A percentile compares a stretch with the other conserved stretches of the same genome.
These are phyloP conservation scores for Cicer yamashitae DNA, from an alignment of 306 rosid species.

Conservation along the genomic window DNA sequence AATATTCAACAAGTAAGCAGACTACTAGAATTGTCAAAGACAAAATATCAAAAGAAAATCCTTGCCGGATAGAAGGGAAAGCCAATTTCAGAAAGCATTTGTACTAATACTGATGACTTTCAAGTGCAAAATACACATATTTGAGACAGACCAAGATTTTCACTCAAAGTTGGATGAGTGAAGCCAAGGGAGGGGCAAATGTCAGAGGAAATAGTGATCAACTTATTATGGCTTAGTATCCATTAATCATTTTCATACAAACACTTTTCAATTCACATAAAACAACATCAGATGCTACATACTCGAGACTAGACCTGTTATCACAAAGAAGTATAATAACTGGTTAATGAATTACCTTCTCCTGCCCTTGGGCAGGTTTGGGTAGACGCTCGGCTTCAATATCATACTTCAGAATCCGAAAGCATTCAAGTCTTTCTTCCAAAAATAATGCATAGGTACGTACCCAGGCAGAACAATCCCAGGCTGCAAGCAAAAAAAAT, in stretches of 20 bases:
- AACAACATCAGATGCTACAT: slow-evolving; percentile 26
- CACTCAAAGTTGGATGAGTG: slow-evolving; percentile 27
- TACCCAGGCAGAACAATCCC: slow-evolving; percentile 99
- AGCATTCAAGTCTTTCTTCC: slow-evolving; percentile 99
- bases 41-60: slow-evolving; percentile 13
- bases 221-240: neutral
- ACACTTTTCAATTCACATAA: slow-evolving; percentile 22
- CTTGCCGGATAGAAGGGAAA: slow-evolving; percentile 3
- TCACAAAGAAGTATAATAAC: slow-evolving; percentile 12
- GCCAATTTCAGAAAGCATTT: slow-evolving; percentile 35
- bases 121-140: slow-evolving; percentile 25
- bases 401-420: slow-evolving; percentile 87
- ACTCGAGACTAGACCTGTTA: slow-evolving; percentile 8
- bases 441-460: slow-evolving; percentile 96
- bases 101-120: slow-evolving; percentile 5
- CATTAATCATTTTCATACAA: neutral
- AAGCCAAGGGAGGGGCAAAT: neutral
- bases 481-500: slow-evolving; percentile 61
- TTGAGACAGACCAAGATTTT: slow-evolving; percentile 1
- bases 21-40: neutral
- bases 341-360: slow-evolving; percentile 64
- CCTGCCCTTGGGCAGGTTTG: slow-evolving; percentile 86
- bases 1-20: neutral
- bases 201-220: neutral
- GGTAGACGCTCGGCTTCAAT: slow-evolving; percentile 97